Percentiles rank a stretch among this genome's conserved stretches.
phyloP scores from a whole-genome alignment of 1,284 basidiomycete genomes.

The Moniliella sp. region DNA sequence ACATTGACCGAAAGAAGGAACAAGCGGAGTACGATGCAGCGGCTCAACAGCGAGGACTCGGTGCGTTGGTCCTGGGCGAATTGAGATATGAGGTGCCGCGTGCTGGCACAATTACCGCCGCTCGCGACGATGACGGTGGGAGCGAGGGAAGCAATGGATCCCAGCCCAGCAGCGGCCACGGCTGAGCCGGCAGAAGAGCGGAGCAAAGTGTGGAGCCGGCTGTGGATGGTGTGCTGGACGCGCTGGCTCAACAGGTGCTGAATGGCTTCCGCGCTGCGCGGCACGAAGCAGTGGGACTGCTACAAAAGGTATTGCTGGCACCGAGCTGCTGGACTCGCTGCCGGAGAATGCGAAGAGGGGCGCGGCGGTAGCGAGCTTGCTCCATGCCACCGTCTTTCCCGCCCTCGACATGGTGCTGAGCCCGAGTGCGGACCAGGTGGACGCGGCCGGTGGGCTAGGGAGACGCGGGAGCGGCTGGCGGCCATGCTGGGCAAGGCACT shows the following conservation, averaged over 20 bases:
- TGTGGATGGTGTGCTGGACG: slow-evolving; percentile 58
- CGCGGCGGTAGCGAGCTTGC: slow-evolving; percentile 48
- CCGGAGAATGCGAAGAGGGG: slow-evolving; percentile 29
- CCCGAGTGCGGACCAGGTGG: slow-evolving; percentile 55
- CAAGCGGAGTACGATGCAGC: slow-evolving; percentile 21
- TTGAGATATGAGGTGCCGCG: slow-evolving; percentile 14
- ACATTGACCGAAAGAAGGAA: slow-evolving; percentile 30
- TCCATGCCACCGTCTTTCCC: slow-evolving; percentile 74
- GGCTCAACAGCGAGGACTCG: slow-evolving; percentile 48
- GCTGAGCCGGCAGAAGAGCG: too few relatives aligned
- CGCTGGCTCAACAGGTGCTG: slow-evolving; percentile 61
- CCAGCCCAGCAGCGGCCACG: too few relatives aligned
- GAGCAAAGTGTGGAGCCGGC: too few relatives aligned
- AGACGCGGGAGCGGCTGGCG: slow-evolving; percentile 66
- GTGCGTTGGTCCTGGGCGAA: slow-evolving; percentile 48
- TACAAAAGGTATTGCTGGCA: slow-evolving; percentile 73
- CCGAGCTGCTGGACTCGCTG: slow-evolving; percentile 50
- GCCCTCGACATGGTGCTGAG: slow-evolving; percentile 75
- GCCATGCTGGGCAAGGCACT: slow-evolving; percentile 80
- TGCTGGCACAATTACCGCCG: too few relatives aligned
- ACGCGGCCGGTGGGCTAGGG: slow-evolving; percentile 65
- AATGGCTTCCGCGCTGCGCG: slow-evolving; percentile 67
- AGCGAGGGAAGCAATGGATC: too few relatives aligned
- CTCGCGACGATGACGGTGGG: too few relatives aligned
- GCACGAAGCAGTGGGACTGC: slow-evolving; percentile 56